Base-by-base conservation (phyloP, 371 early-diverging fungal species). In the Chytridiales sp. region DNA sequence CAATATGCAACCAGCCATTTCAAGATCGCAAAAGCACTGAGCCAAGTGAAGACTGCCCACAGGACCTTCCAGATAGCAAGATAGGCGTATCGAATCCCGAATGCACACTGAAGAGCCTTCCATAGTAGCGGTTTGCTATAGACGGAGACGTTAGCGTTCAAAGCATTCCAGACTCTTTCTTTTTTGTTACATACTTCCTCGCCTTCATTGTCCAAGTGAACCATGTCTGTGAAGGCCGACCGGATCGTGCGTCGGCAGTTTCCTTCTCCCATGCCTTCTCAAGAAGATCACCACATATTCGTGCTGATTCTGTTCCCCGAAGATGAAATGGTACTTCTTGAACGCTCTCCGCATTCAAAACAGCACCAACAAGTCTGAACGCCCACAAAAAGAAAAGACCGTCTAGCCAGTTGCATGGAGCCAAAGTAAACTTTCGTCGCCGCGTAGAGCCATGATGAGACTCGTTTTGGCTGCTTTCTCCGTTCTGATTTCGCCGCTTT, bases 51-150 rank as follows among this genome's bases (percentile, higher is more conserved):
- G 11, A 66, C 56, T 21, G 76, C 79, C 83, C 84, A 85, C 13
- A 78, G 41, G 15, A 84, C 50, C 61, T 84, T 83, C 81, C 84
- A 87, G 4, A 84, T 27, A 8, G 83, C 82, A 19, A 87, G 69
- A 11, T 78, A 30, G 36, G 72, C 53, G 64, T 80, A 86, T 3
- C 68, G 68, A 9, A 62, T 56, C 4, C 79, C 82, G 67, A 79
- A 86, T 17, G 79, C 79, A 19, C 53, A 41, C 42, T 66, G 50
- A 17, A 85, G 62, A 19, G 83, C 82, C 35, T 64, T 40, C 38
- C 60, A 30, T 15, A 81, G 62, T 17, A 59, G 39, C 21, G 58
- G 48, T 11, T 42, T 57, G 26, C 29, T 57, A 32, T 9, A 15
- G 21, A 32, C 15, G 43, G 55, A 17, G 55, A 22, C 40, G 13